These are phyloP conservation scores for Capsella rubella DNA, from an alignment of 441 rosid genomes.

Conservation along the genomic window DNA sequence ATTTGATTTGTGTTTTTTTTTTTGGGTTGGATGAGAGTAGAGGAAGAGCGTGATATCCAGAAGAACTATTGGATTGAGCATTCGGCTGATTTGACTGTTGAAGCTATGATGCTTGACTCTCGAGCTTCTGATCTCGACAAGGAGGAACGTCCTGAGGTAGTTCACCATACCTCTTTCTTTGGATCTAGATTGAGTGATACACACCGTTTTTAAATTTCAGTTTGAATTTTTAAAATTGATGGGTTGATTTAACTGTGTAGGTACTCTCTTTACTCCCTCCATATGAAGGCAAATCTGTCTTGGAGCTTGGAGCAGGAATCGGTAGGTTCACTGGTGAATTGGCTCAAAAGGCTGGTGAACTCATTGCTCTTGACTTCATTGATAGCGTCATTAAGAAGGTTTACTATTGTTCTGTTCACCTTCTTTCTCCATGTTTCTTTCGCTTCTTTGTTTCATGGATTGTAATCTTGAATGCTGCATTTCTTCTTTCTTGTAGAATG, in stretches of 20 bases:
- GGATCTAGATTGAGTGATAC: neutral
- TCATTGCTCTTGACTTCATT: conserved; percentile 88
- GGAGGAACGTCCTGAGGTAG: conserved; percentile 93
- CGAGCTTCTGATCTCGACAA: conserved; percentile 92
- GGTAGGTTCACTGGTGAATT: conserved; percentile 96
- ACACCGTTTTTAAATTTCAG: neutral
- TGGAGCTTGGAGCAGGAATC: conserved; percentile 97
- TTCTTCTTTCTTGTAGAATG: conserved; percentile 61
- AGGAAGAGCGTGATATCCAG: conserved; percentile 77
- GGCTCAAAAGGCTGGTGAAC: conserved; percentile 81
- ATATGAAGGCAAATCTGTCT: conserved; percentile 74
- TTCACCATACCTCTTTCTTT: too few relatives aligned
- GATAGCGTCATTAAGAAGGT: conserved; percentile 89
- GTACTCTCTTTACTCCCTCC: conserved; percentile 87
- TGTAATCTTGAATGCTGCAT: conserved; percentile 15
- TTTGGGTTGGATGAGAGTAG: conserved; percentile 30
- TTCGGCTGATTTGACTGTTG: conserved; percentile 75
- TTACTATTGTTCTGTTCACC: conserved; percentile 26
- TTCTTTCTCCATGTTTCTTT: neutral
- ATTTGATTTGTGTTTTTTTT: neutral
- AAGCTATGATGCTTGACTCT: conserved; percentile 98
- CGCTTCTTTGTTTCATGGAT: too few relatives aligned
- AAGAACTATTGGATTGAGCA: conserved; percentile 92
- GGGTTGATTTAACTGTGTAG: conserved; percentile 41
- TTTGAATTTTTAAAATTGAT: conserved; percentile 4